Evolutionary conservation across 345 rosid species (phyloP).

Genomic region (Sonneratia alba): DNA sequence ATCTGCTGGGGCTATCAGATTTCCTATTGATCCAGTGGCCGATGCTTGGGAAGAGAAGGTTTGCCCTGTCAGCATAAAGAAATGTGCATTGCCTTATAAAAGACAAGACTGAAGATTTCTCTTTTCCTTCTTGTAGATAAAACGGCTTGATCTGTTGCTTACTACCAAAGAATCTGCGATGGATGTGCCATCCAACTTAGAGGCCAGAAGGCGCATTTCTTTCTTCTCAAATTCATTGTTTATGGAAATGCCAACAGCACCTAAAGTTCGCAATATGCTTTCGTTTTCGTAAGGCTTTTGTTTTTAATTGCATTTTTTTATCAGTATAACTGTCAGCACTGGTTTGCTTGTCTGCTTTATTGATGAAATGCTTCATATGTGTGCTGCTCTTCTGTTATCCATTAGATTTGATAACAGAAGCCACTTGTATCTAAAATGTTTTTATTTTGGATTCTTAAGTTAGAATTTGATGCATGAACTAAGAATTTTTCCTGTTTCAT

Average conservation of each 20-base stretch:
- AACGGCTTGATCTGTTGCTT: constrained; percentile 81
- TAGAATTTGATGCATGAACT: not conserved
- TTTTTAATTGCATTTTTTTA: not conserved
- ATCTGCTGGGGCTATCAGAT: constrained; percentile 77
- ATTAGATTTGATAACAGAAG: not conserved
- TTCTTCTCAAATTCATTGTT: constrained; percentile 90
- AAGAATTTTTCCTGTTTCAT: not conserved
- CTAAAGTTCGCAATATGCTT: constrained; percentile 85
- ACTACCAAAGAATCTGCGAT: constrained; percentile 85
- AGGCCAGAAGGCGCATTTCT: constrained; percentile 89
- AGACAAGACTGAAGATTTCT: not conserved
- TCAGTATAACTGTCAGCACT: not conserved
- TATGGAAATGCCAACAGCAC: constrained; percentile 97
- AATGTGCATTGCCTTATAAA: not conserved
- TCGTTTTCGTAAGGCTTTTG: constrained; percentile 84
- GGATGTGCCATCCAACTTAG: constrained; percentile 87
- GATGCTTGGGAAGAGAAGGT: constrained; percentile 99
- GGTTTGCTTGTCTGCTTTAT: not conserved
- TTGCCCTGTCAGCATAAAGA: constrained; percentile 5
- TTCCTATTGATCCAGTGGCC: constrained; percentile 57
- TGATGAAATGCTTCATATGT: constrained; percentile 1
- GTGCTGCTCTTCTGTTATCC: not conserved
- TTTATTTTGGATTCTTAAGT: not conserved
- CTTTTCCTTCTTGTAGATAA: constrained; percentile 35
- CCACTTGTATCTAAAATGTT: not conserved